Conservation (phyloP, 2,329 filamentous ascomycete genomes). For the Talaromyces sp. region DNA sequence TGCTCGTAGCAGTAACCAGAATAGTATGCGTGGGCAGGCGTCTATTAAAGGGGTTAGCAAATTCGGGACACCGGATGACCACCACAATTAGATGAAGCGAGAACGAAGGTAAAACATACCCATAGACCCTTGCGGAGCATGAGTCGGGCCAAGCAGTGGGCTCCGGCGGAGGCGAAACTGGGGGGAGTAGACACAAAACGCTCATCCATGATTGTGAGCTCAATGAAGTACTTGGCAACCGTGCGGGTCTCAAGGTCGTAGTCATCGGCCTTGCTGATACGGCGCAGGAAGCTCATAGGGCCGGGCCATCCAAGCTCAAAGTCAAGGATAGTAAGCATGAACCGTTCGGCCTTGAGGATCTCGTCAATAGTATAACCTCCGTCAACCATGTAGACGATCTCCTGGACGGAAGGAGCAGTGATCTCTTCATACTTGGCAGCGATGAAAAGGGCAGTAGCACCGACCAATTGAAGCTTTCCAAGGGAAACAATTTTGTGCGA, state of each 20-base stretch:
- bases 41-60: constrained; percentile 54
- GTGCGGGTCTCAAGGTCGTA: constrained; percentile 96
- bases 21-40: constrained; percentile 82
- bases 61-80: not conserved
- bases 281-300: constrained; percentile 95
- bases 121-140: constrained; percentile 91
- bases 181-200: constrained; percentile 89
- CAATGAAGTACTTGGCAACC: constrained; percentile 95
- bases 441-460: constrained; percentile 92
- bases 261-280: constrained; percentile 97
- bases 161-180: constrained; percentile 86
- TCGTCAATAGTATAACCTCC: constrained; percentile 85
- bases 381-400: constrained; percentile 99
- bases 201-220: constrained; percentile 97
- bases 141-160: constrained; percentile 86
- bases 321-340: constrained; percentile 95
- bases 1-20: constrained; percentile 90
- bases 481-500: constrained; percentile 93
- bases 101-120: constrained; percentile 61
- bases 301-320: constrained; percentile 98
- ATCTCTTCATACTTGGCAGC: constrained; percentile 99
- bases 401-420: constrained; percentile 90
- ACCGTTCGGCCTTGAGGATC: constrained; percentile 94
- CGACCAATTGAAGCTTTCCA: constrained; percentile 92
- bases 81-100: not conserved